Conservation (phyloP, 2,329 filamentous ascomycete genomes). For the Trichoderma brevicompactum region DNA sequence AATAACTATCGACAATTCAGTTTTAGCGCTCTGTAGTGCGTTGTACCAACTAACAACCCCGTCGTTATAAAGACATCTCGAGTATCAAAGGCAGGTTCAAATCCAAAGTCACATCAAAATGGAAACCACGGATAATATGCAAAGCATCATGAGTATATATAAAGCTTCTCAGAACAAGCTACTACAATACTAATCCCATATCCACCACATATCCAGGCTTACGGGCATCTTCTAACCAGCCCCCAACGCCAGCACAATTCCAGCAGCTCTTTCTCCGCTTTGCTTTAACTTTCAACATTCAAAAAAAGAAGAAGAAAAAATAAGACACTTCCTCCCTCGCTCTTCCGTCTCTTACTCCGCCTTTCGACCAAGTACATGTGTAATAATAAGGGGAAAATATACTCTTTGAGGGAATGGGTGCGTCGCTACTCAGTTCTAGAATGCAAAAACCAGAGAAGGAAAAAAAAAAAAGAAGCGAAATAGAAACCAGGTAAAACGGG, state of each 20-base stretch:
- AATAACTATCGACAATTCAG: neutral
- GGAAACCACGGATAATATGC: neutral
- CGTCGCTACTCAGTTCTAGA: conserved; percentile 40
- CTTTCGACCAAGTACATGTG: conserved; percentile 7
- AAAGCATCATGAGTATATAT: conserved; percentile 16
- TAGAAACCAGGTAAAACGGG: conserved; percentile 33
- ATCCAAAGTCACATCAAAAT: neutral
- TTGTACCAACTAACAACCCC: too few relatives aligned
- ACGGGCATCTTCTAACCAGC: conserved; percentile 28
- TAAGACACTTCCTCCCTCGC: conserved; percentile 7
- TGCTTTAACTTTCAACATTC: conserved; percentile 14
- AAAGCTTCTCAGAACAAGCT: conserved; percentile 27
- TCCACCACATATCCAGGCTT: conserved; percentile 30
- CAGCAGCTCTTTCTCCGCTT: conserved; percentile 8
- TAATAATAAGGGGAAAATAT: conserved; percentile 26
- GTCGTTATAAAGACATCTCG: too few relatives aligned
- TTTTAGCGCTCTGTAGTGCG: too few relatives aligned
- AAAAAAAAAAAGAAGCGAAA: conserved; percentile 30
- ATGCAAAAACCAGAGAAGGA: conserved; percentile 25
- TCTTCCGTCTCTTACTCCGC: conserved; percentile 10
- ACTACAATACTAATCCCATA: conserved; percentile 25
- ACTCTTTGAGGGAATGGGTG: conserved; percentile 37
- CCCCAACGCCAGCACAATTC: conserved; percentile 21
- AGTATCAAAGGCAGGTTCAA: too few relatives aligned
- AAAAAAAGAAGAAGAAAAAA: conserved; percentile 18